phyloP scores from a whole-genome alignment of 1,139 yeast species.

The Yamadazyma buinensis region DNA sequence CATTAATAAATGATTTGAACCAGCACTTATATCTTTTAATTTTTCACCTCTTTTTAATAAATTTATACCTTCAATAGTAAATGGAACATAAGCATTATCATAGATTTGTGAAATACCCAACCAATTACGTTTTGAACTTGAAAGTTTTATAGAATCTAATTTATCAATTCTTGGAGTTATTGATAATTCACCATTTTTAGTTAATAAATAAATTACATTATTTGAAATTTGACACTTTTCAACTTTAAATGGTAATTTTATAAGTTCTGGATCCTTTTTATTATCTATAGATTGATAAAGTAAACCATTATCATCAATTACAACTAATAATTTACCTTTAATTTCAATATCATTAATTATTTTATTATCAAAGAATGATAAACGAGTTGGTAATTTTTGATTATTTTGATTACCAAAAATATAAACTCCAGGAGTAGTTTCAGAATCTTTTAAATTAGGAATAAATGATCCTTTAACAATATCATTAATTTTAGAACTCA shows the following conservation, averaged over 20 bases:
- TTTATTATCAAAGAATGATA: conserved; percentile 61
- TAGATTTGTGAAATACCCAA: conserved; percentile 9
- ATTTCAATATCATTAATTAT: conserved; percentile 57
- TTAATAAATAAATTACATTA: conserved; percentile 56
- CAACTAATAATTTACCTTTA: conserved; percentile 47
- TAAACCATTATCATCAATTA: conserved; percentile 70
- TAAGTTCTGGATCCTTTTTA: conserved; percentile 18
- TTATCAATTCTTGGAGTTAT: conserved; percentile 41
- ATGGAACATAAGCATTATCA: conserved; percentile 3
- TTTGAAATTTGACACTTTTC: conserved; percentile 52
- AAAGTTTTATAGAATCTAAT: neutral
- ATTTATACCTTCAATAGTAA: conserved; percentile 4
- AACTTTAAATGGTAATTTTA: conserved; percentile 41
- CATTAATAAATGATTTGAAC: conserved; percentile 63
- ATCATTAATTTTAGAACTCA: conserved; percentile 16
- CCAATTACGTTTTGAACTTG: conserved; percentile 18
- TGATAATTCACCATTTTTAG: conserved; percentile 48
- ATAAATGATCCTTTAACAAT: conserved; percentile 19
- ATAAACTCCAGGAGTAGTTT: conserved; percentile 32
- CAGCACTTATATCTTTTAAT: conserved; percentile 52
- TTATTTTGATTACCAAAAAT: conserved; percentile 34
- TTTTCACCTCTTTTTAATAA: conserved; percentile 38
- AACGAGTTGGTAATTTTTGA: conserved; percentile 54
- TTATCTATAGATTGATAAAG: conserved; percentile 54
- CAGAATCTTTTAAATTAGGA: conserved; percentile 14